A percentile compares a stretch with the other conserved stretches of the same genome.
phyloP scores from a whole-genome alignment of 331 rosid species.

The Telfairia occidentalis region DNA sequence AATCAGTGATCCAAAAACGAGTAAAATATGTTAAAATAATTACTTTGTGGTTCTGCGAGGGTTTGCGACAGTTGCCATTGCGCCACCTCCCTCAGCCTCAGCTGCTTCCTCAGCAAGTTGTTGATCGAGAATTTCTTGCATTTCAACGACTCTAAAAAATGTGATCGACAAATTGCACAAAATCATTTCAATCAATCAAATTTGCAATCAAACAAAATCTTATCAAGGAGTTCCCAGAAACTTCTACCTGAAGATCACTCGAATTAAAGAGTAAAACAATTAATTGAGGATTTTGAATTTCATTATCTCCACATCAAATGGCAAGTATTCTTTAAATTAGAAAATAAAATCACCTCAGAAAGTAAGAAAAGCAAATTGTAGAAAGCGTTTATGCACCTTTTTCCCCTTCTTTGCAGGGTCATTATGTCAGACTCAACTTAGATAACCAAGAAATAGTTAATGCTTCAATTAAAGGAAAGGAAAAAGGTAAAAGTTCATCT shows the following conservation, averaged over 20 bases:
- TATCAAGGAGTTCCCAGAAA: not conserved
- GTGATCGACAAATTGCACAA: slow-evolving; percentile 13
- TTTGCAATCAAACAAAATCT: slow-evolving; percentile 10
- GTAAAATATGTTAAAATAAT: slow-evolving; percentile 16
- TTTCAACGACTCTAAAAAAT: slow-evolving; percentile 77
- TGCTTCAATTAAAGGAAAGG: not conserved
- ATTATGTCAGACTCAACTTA: too few relatives aligned
- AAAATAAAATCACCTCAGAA: not conserved
- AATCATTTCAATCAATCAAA: slow-evolving; percentile 1
- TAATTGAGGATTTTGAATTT: not conserved
- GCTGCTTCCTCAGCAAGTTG: slow-evolving; percentile 99
- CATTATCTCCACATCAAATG: not conserved
- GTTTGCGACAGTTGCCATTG: slow-evolving; percentile 58
- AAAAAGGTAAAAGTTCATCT: not conserved
- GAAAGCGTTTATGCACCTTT: not conserved
- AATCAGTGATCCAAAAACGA: slow-evolving; percentile 9
- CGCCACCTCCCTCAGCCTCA: slow-evolving; percentile 91
- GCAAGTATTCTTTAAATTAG: not conserved
- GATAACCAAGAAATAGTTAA: too few relatives aligned
- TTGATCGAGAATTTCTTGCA: slow-evolving; percentile 95
- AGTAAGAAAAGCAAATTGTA: not conserved
- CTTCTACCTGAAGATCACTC: not conserved
- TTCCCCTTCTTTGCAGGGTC: not conserved
- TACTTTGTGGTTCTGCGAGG: slow-evolving; percentile 61
- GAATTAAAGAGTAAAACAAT: not conserved